These are phyloP conservation scores for Apiospora rasikravindrae DNA, from an alignment of 2,329 filamentous ascomycete species.

Conservation along the genomic window DNA sequence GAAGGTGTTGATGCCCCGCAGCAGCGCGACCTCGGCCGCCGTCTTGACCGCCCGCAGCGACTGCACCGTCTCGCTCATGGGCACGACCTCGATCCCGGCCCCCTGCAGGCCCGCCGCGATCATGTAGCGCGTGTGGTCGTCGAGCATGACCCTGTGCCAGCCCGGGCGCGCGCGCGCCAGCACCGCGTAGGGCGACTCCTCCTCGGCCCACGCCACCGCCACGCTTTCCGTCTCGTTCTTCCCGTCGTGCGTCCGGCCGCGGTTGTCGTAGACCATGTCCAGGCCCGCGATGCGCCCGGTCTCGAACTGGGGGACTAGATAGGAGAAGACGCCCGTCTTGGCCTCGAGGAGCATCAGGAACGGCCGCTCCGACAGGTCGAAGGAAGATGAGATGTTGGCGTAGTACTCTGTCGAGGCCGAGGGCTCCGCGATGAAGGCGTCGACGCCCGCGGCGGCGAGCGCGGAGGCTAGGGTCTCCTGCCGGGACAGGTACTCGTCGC, in stretches of 20 bases:
- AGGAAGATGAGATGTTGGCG: slow-evolving; percentile 31
- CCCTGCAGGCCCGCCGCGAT: slow-evolving; percentile 35
- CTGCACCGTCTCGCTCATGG: slow-evolving; percentile 35
- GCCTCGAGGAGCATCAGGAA: slow-evolving; percentile 34
- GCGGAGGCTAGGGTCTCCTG: slow-evolving; percentile 31
- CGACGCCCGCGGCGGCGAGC: slow-evolving; percentile 30
- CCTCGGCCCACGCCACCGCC: slow-evolving; percentile 37
- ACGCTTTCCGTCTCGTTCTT: slow-evolving; percentile 15
- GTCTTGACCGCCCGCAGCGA: slow-evolving; percentile 36
- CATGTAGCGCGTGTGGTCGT: slow-evolving; percentile 38
- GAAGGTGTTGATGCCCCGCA: slow-evolving; percentile 36
- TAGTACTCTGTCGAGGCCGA: slow-evolving; percentile 35
- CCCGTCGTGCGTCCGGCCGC: no score
- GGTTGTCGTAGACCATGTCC: slow-evolving; percentile 34
- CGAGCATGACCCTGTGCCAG: slow-evolving; percentile 35
- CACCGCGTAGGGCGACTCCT: slow-evolving; percentile 34
- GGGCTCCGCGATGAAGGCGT: slow-evolving; percentile 38
- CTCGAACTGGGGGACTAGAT: slow-evolving; percentile 38
- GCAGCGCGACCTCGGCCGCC: slow-evolving; percentile 33
- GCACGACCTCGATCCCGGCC: slow-evolving; percentile 34
- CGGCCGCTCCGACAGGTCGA: slow-evolving; percentile 36
- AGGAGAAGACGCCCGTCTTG: slow-evolving; percentile 33
- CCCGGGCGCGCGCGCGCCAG: slow-evolving; percentile 27
- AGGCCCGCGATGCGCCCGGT: slow-evolving; percentile 36
- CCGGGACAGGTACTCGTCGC: slow-evolving; percentile 34